phyloP scores from a whole-genome alignment of 108 stramenopile genomes.

The Pseudonitzschia pungens region DNA sequence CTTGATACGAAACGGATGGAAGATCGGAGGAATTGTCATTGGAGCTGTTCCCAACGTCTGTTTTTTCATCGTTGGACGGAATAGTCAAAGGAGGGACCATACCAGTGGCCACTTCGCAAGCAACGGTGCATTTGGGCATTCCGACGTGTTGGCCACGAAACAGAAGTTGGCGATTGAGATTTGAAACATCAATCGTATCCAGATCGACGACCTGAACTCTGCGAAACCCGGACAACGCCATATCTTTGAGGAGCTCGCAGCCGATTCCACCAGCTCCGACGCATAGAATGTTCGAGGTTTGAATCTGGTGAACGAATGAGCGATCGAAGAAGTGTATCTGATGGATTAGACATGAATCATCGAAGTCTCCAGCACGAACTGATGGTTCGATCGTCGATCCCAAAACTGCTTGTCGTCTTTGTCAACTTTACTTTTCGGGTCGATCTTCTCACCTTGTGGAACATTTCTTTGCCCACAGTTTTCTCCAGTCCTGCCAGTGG shows the following conservation, averaged over 20 bases:
- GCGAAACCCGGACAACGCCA: slow-evolving; percentile 90
- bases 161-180: slow-evolving; percentile 96
- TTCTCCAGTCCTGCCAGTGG: slow-evolving; percentile 38
- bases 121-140: slow-evolving; percentile 80
- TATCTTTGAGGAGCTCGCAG: slow-evolving; percentile 96
- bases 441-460: slow-evolving; percentile 20
- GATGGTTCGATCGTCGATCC: neutral
- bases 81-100: slow-evolving; percentile 48
- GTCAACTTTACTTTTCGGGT: neutral
- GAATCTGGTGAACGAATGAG: slow-evolving; percentile 2
- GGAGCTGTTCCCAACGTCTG: neutral
- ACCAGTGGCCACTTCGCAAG: slow-evolving; percentile 61
- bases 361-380: neutral
- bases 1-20: slow-evolving; percentile 57
- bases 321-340: neutral
- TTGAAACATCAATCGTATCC: slow-evolving; percentile 98
- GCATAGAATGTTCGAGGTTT: slow-evolving; percentile 29
- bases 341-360: neutral
- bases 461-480: slow-evolving; percentile 36
- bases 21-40: neutral
- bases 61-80: neutral
- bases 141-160: slow-evolving; percentile 89
- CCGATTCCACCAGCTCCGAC: slow-evolving; percentile 89
- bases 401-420: neutral
- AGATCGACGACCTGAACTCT: slow-evolving; percentile 94